Evolutionary conservation across 306 rosid species (phyloP).

Genomic region (Dryas octopetala): DNA sequence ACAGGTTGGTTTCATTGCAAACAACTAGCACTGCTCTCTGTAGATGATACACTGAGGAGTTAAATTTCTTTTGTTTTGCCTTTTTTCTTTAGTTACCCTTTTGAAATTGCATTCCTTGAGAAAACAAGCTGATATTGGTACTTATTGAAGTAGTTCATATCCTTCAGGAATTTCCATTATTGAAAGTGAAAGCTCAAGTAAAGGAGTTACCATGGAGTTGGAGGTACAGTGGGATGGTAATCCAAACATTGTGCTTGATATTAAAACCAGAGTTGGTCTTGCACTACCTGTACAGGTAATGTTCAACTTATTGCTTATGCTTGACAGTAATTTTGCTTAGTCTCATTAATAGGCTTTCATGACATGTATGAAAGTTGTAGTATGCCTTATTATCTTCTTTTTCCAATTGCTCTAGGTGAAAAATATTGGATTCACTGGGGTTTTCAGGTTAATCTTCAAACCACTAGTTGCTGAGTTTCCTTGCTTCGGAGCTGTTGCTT

Average conservation of each 20-base stretch:
- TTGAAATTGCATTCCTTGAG: background rate
- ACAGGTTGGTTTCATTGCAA: constrained; percentile 54
- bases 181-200: constrained; percentile 57
- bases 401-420: constrained; percentile 74
- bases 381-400: constrained; percentile 23
- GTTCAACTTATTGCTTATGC: constrained; percentile 7
- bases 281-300: constrained; percentile 83
- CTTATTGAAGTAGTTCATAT: constrained; percentile 29
- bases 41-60: too few species aligned
- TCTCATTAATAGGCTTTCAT: background rate
- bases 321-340: constrained; percentile 1
- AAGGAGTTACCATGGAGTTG: constrained; percentile 73
- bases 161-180: constrained; percentile 60
- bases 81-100: background rate
- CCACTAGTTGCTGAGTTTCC: constrained; percentile 88
- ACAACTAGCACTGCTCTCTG: background rate
- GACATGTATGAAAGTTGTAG: background rate
- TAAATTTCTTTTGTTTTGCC: too few species aligned
- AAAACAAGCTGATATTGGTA: constrained; percentile 1
- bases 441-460: constrained; percentile 95
- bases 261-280: constrained; percentile 76
- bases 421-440: constrained; percentile 98
- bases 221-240: constrained; percentile 98
- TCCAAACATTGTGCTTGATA: constrained; percentile 72
- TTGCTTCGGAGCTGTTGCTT: constrained; percentile 80